Conservation (phyloP, 139 green algal species). For the Chlorella sp. region DNA sequence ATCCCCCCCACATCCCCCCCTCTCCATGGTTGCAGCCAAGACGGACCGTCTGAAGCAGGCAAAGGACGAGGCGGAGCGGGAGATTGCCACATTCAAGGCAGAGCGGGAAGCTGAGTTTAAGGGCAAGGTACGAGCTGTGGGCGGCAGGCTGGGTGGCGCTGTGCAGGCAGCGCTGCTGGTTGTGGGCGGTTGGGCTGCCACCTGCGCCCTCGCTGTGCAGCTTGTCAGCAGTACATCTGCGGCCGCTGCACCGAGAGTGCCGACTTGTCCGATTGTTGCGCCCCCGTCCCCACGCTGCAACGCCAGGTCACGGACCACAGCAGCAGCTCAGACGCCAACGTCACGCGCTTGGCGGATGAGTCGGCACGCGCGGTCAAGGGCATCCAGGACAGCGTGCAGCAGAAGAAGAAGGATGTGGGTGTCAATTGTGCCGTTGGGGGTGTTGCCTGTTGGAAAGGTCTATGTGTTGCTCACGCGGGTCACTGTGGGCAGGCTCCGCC, state of each 20-base stretch:
- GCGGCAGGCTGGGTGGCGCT: neutral
- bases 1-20: neutral
- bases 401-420: conserved; percentile 53
- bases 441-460: too few species aligned
- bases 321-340: conserved; percentile 46
- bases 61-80: conserved; percentile 86
- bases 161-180: neutral
- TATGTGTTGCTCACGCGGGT: too few species aligned
- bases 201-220: too few species aligned
- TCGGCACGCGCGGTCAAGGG: conserved; percentile 18
- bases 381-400: conserved; percentile 50
- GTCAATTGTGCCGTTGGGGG: too few species aligned
- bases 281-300: too few species aligned
- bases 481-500: too few species aligned
- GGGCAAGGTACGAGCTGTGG: conserved; percentile 59
- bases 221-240: too few species aligned
- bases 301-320: conserved; percentile 37
- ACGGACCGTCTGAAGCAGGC: conserved; percentile 81
- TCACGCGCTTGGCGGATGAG: conserved; percentile 42
- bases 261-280: too few species aligned
- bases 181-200: too few species aligned
- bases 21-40: conserved; percentile 69
- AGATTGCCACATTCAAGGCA: conserved; percentile 79
- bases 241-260: too few species aligned
- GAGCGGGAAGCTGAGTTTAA: conserved; percentile 84